A percentile compares a stretch with the other conserved stretches of the same genome.
These are phyloP conservation scores for Kokia cookei DNA, from an alignment of 441 rosid species.

Conservation along the genomic window DNA sequence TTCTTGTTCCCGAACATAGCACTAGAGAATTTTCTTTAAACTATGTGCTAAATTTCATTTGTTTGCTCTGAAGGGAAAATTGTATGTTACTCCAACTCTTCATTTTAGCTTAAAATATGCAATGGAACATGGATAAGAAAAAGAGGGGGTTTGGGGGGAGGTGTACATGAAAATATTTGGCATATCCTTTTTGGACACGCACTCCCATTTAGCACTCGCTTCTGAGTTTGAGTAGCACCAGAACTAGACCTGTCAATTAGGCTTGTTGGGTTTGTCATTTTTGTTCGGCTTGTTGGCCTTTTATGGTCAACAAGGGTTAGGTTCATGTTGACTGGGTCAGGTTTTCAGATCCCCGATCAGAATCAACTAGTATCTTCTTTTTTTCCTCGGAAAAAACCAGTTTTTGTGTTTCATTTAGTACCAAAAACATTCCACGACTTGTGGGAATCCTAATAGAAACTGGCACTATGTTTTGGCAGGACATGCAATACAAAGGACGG, in stretches of 20 bases:
- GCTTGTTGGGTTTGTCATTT: too few species aligned
- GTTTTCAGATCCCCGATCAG: too few species aligned
- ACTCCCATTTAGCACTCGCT: neutral
- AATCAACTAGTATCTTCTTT: neutral
- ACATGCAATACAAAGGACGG: slow-evolving; percentile 68
- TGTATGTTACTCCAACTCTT: neutral
- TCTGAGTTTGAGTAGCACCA: neutral
- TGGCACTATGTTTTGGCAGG: slow-evolving; percentile 33
- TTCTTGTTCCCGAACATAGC: too few species aligned
- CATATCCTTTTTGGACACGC: neutral
- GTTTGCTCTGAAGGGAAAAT: neutral
- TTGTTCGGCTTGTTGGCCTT: too few species aligned
- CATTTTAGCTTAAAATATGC: neutral
- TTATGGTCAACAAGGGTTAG: too few species aligned
- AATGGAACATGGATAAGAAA: neutral
- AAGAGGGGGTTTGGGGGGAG: too few species aligned
- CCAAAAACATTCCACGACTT: neutral
- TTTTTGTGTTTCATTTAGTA: neutral
- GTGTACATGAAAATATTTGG: neutral
- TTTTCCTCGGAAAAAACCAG: neutral
- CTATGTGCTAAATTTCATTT: neutral
- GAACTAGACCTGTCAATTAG: neutral
- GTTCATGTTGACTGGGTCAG: too few species aligned
- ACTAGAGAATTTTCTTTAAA: neutral
- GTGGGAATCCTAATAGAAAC: neutral